Evolutionary conservation across 148 eudicot species (phyloP), one percentile per base, ranked within the genome.

Genomic region (Pharnaceum exiguum): DNA sequence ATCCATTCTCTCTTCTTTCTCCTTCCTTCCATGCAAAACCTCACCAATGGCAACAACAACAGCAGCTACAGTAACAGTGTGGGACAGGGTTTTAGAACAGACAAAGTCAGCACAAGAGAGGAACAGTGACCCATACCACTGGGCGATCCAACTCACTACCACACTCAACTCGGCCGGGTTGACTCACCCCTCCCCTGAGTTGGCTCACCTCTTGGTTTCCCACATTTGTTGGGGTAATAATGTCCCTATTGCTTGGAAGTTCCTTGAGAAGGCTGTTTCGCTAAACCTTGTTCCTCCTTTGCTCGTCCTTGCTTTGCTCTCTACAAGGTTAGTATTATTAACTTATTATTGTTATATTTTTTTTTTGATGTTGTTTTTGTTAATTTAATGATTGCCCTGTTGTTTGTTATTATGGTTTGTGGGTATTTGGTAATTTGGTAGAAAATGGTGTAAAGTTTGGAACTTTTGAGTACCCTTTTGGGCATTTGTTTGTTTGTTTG

Each of bases 91-190:
- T 3, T 17, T 66, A 1, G 85, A 79, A 23, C 63, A 67, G 5
- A 82, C 85, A 0, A 85, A 73, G 66, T 46, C 62, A 30, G 85
- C 88, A 13, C 88, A 82, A 53, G 69, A 67, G 26, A 59, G 48
- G 48, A 73, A 66, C 69, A 32, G 18, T 27, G 88, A 85, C 55
- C 81, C 94, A 7, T 26, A 77, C n/a, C 43, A 49, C 2, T 85
- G 94, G 94, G 85, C 94, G 62, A 47, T 82, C 67, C 81, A 80
- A 54, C 76, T 85, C 63, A 66, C 71, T 7, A 67, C 85, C 5
- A 62, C 37, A 21, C 78, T 85, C 31, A 66, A 49, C 74, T 69
- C 81, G 10, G 79, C 88, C 48, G 88, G 83, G 47, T 55, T 79
- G 13, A 55, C 71, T 54, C 50, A 70, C 1, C 94, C 94, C 17